Percentiles rank a stretch among this genome's conserved stretches.
Conservation (phyloP, 2,329 filamentous ascomycete genomes). For the Ophiosphaerella herpotricha region DNA sequence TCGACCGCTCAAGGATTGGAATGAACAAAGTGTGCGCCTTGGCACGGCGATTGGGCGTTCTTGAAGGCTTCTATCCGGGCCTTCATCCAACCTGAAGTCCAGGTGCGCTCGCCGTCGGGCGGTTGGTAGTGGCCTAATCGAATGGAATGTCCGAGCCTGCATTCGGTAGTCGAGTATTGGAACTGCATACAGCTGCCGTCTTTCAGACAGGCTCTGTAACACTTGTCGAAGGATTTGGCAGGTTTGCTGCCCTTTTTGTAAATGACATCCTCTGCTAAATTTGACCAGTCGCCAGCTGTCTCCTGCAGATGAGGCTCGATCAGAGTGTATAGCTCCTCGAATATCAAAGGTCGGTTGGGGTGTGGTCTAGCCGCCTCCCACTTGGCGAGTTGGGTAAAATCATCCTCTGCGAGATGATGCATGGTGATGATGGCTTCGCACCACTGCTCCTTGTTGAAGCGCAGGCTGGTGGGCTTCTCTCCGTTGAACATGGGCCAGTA, state of each 20-base stretch:
- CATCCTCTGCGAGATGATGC: conserved; percentile 40
- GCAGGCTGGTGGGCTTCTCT: conserved; percentile 45
- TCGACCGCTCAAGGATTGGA: conserved; percentile 34
- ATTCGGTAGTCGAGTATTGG: conserved; percentile 35
- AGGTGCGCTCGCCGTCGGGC: conserved; percentile 24
- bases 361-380: conserved; percentile 34
- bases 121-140: conserved; percentile 34
- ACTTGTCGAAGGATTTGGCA: conserved; percentile 34
- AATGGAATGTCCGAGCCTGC: conserved; percentile 32
- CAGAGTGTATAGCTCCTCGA: conserved; percentile 39
- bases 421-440: conserved; percentile 50
- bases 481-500: conserved; percentile 55
- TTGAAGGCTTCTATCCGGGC: conserved; percentile 36
- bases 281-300: conserved; percentile 38
- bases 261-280: conserved; percentile 36
- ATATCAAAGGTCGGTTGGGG: conserved; percentile 35
- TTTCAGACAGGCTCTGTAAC: conserved; percentile 32
- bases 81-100: conserved; percentile 41
- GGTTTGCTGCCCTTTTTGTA: conserved; percentile 23
- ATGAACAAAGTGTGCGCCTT: conserved; percentile 40
- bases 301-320: conserved; percentile 33
- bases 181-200: conserved; percentile 40
- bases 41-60: conserved; percentile 32
- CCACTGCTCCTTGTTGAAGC: conserved; percentile 49
- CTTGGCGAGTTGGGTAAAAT: conserved; percentile 30